Evolutionary conservation across 148 eudicot genomes (phyloP).

Genomic region (Rhododendron ferrugineum): DNA sequence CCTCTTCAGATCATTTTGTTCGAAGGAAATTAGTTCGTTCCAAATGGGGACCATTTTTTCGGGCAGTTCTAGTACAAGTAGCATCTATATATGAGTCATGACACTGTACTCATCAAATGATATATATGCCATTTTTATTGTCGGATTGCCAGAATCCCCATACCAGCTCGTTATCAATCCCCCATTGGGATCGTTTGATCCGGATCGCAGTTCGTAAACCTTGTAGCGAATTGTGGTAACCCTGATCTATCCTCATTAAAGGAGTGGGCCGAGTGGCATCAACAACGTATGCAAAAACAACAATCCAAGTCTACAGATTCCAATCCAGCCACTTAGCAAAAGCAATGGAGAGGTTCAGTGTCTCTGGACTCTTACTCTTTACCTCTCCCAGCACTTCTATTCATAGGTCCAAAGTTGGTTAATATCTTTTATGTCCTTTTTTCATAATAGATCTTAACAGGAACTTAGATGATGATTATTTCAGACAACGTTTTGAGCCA

Average conservation of each 20-base stretch:
- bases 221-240: too few species aligned
- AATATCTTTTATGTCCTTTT: not conserved
- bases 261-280: not conserved
- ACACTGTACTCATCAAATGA: too few species aligned
- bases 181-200: too few species aligned
- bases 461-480: not conserved
- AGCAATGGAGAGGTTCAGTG: not conserved
- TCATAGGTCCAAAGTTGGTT: not conserved
- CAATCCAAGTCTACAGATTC: not conserved
- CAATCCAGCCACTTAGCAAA: not conserved
- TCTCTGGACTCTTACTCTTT: not conserved
- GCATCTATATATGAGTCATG: too few species aligned
- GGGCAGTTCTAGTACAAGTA: too few species aligned
- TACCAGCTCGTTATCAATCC: too few species aligned
- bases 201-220: too few species aligned
- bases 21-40: too few species aligned
- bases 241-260: not conserved
- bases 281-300: not conserved
- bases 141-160: too few species aligned
- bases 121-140: too few species aligned
- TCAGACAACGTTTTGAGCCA: not conserved
- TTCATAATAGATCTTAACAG: not conserved
- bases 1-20: too few species aligned
- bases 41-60: too few species aligned
- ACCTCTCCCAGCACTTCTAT: not conserved